Base-by-base conservation (phyloP, 2,329 filamentous ascomycete genomes). In the Epichloe baconii region DNA sequence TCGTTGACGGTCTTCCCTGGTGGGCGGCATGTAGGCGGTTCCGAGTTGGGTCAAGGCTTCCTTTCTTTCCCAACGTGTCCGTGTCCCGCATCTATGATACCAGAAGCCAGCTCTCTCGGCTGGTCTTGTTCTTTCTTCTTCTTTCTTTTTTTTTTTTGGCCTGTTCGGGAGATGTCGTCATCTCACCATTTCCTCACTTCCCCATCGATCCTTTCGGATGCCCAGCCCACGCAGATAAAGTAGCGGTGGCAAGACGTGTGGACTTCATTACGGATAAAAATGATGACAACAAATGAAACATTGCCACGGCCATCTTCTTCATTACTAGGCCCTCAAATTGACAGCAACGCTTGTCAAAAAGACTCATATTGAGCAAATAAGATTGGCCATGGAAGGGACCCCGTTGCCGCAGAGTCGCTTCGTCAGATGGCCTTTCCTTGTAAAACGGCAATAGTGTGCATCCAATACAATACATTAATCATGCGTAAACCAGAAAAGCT, bases 401-500 rank as follows among this genome's bases (percentile, higher is more conserved):
- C 23, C 10, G 38, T 38, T 35, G 23, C 23, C 26, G 17, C 8
- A 17, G 12, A n/a, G 11, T 10, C 8, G 11, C 10, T 17, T 17
- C 10, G 15, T 44, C 19, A 26, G 34, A 37, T 44, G n/a, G 21
- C 5, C 14, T 12, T 44, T 36, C 14, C 44, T 45, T 17, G 10
- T 43, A 46, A 34, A 19, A 34, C 15, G 6, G 12, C 19, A 42
- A 44, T 19, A 26, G 19, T 19, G 23, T 31, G 44, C 41, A 52
- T 42, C 31, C 34, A 41, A 44, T 37, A 43, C 26, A 37, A 47
- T 10, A 47, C 44, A 43, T 47, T 17, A 47, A 17, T 43, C 44
- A 41, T 44, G 40, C 31, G 11, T 38, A 52, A 48, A 37, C n/a
- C 21, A 47, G 56, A 60, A 58, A 55, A 52, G 52, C 52, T 50